Base-by-base conservation (phyloP, 257 asterid genomes). In the Perilla frutescens region DNA sequence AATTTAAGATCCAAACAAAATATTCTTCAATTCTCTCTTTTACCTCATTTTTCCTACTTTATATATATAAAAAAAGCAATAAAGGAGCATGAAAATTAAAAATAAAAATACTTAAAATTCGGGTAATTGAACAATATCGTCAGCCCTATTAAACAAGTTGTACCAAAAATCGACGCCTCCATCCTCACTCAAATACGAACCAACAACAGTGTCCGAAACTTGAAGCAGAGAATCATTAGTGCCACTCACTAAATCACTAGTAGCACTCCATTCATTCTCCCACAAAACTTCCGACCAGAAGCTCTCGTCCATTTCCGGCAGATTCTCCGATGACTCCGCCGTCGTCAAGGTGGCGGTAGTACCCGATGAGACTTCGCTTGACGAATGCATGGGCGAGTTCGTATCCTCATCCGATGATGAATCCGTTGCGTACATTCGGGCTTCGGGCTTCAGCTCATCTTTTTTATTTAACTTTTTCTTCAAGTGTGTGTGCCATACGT, bases 401-500 rank as follows among this genome's bases (percentile, higher is more conserved):
- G 56, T 40, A 1, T 72, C 76, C 63, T 12, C 11, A 4, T 44
- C 15, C 0, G 66, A 59, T 32, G 70, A 39, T 7, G 70, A 37
- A 13, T 62, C 57, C 60, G 64, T 41, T 4, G 4, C 14, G 39
- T 36, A n/a, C 4, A 9, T 44, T 41, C 39, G 64, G 60, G 75
- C 29, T 43, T 61, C 41, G 37, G 74, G 54, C 31, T 11, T 54
- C 37, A 73, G 53, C 6, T 53, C 7, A 2, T 34, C 12, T 29
- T 37, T 66, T 44, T 7, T 70, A 4, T 34, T 8, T 65, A 76
- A 31, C 62, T 53, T 78, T 55, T 83, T 84, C 79, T 84, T 84
- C 78, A 84, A 79, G 51, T 76, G 72, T 10, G 85, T 79, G 65
- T 84, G 77, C 88, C 88, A 84, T 3, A 84, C 59, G 56, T 84